Evolutionary conservation across 352 stramenopile species (phyloP), one percentile per base, ranked within the genome.

Genomic region (Phytophthora pini): DNA sequence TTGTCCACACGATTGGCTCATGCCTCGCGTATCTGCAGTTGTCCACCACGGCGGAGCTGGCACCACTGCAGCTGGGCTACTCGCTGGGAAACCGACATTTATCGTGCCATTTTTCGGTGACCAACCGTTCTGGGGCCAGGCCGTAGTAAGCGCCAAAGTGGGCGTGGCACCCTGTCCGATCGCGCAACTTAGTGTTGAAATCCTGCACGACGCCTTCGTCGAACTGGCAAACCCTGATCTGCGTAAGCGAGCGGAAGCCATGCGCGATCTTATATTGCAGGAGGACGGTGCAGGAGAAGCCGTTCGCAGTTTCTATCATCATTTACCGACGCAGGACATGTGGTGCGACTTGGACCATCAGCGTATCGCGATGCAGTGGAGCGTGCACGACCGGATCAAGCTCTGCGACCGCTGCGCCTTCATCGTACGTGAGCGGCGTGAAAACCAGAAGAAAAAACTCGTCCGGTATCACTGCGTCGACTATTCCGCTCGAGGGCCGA

Each of bases 71-170:
- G 89, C 92, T 3, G 94, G 92, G 22, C 74, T 98, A 3, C 53
- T 94, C 6, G 88, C 87, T 29, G 92, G 90, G 3, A 93, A 98
- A 31, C 93, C 94, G 2, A 98, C 92, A 4, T 91, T 98, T 62
- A 88, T 98, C 27, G 94, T 93, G 65, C 94, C 94, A 12, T 98
- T 98, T 60, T 98, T 98, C 70, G 92, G 89, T 13, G 94, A 98
- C 68, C 94, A 98, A 64, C 87, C 80, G 29, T 98, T 98, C 72
- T 98, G 93, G 94, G 92, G 90, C 2, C 80, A 92, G n/a, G 91
- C 94, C 1, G 87, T 97, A 0, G 72, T 88, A 17, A 80, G 72
- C 1, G 79, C 86, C 9, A 81, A 88, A 9, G 90, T 96, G 0
- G 93, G 93, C 13, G 86, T 94, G 1, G 68, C 80, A 40, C 89